phyloP scores from a whole-genome alignment of 1,284 basidiomycete genomes.

The Porogramme epimiltina region DNA sequence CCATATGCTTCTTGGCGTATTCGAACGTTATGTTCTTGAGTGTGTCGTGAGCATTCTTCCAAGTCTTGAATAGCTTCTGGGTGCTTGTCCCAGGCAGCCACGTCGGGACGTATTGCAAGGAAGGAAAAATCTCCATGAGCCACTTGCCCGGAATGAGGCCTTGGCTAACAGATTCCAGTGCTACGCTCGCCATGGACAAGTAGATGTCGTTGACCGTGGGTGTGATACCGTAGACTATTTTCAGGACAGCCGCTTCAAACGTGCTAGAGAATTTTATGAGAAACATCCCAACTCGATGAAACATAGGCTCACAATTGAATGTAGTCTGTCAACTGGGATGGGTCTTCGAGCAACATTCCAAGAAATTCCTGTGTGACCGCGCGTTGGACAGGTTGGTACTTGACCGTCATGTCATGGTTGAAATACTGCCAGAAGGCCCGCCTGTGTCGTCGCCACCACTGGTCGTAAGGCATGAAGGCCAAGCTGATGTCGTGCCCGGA shows the following conservation, averaged over 20 bases:
- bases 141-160: not conserved
- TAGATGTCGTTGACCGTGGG: conserved; percentile 19
- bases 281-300: no score
- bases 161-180: not conserved
- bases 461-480: conserved; percentile 6
- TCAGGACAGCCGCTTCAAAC: not conserved
- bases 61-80: not conserved
- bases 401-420: not conserved
- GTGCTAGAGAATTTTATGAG: conserved; percentile 1
- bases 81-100: not conserved
- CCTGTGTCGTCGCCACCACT: conserved; percentile 7
- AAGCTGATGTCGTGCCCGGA: not conserved
- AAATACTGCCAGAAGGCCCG: conserved; percentile 7
- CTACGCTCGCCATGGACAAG: conserved; percentile 7
- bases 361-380: not conserved
- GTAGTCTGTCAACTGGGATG: not conserved
- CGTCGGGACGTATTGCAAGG: conserved; percentile 8
- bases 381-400: not conserved
- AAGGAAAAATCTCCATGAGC: conserved; percentile 6
- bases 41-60: not conserved
- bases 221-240: conserved; percentile 25
- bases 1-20: not conserved
- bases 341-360: not conserved
- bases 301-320: conserved; percentile 5
- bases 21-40: not conserved